Evolutionary conservation across 2,329 filamentous ascomycete genomes (phyloP), one percentile per base, ranked within the genome.

Genomic region (Cordyceps militaris): DNA sequence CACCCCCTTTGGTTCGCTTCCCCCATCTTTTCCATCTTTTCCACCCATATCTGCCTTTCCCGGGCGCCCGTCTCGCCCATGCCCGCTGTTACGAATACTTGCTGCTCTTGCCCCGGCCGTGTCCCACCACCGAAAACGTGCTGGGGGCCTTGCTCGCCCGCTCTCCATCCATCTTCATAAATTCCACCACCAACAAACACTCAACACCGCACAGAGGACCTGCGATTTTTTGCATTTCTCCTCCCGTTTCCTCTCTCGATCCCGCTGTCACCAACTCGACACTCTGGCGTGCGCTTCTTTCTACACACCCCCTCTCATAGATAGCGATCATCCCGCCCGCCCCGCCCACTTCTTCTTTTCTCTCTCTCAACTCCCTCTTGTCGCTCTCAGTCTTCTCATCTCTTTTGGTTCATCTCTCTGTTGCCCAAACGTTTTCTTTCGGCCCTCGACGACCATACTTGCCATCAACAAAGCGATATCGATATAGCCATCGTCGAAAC

Each of bases 101-200:
- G 14, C 48, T 28, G 38, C 38, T 34, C 43, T 23, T 7, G 21
- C 54, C 23, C 40, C 11, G 16, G 16, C 46, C 16, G n/a, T 43
- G 21, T 42, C 40, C 38, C 46, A 56, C 44, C 46, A 43, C 44
- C 44, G 6, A 10, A 50, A 49, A 34, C 44, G 24, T 26, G 24
- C 36, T 19, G 44, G 36, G 19, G 34, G 16, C 24, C 44, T 24
- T 42, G 44, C 46, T 56, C n/a, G 23, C 26, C 8, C 36, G n/a
- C 13, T 30, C 44, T 56, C 34, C 32, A 11, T 51, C 24, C 47
- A 53, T 40, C 48, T 23, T 58, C 56, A 44, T n/a, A n/a, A n/a
- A n/a, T n/a, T n/a, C 56, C 19, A 32, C 55, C 47, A 16, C 46
- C 56, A 44, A 40, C 47, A 47, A 44, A 30, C 43, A 47, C n/a